Evolutionary conservation across 805 yeast species (phyloP).

Genomic region (Blastobotrys chiropterorum): DNA sequence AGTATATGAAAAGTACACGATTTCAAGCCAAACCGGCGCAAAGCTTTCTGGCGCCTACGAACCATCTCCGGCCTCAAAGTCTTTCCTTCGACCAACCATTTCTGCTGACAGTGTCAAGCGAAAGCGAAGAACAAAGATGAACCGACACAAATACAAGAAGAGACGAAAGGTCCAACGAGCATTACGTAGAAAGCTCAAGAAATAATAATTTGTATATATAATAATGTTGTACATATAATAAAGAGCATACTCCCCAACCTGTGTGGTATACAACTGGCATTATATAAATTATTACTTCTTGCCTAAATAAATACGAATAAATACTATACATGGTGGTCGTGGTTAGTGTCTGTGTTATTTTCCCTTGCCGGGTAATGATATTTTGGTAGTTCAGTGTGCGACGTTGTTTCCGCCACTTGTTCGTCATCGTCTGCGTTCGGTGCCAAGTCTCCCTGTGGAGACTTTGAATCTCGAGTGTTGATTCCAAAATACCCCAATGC

Average conservation of each 20-base stretch:
- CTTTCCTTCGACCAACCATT: slow-evolving; percentile 7
- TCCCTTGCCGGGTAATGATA: neutral
- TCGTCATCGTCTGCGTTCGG: neutral
- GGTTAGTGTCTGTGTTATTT: neutral
- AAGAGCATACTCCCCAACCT: no score
- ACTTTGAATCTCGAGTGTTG: neutral
- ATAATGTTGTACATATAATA: neutral
- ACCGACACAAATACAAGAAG: slow-evolving; percentile 94
- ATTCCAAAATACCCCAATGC: slow-evolving; percentile 5
- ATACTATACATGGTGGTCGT: neutral
- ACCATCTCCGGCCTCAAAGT: slow-evolving; percentile 4
- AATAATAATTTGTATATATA: slow-evolving; percentile 11
- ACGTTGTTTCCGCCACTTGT: neutral
- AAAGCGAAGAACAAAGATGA: slow-evolving; percentile 86
- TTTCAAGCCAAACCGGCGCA: neutral
- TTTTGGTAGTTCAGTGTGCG: neutral
- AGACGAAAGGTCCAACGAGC: slow-evolving; percentile 87
- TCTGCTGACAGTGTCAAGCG: slow-evolving; percentile 35
- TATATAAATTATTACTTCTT: neutral
- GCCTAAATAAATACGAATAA: neutral
- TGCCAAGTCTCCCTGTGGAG: neutral
- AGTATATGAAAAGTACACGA: neutral
- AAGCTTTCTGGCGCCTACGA: neutral
- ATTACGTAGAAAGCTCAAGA: slow-evolving; percentile 30
- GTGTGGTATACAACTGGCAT: no score